Base-by-base conservation (phyloP, 2,329 filamentous ascomycete species). In the Lecanosticta acicola region DNA sequence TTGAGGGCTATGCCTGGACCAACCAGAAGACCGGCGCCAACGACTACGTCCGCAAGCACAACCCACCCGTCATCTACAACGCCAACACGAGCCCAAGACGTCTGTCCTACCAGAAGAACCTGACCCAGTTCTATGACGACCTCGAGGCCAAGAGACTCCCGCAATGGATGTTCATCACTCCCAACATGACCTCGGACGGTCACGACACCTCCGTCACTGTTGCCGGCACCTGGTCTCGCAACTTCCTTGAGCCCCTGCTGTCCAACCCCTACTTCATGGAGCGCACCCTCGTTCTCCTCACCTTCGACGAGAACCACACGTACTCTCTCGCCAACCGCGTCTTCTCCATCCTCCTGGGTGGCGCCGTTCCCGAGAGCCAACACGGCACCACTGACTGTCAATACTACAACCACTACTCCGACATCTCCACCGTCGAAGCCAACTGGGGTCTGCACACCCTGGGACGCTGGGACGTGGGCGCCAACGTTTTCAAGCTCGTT, bases 21-120 rank as follows among this genome's bases (percentile, higher is more conserved):
- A 87, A 88, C 66, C 79, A 80, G 53, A 51, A 78, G 55, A 85
- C 76, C 2, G 76, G 78, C 21, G 74, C 76, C 39, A 85, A 89
- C 59, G 80, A 84, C 68, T 93, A 93, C 62, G 85, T 91, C 5
- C 81, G 87, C 61, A 91, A 93, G 70, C 52, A 50, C 51, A 88
- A 90, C 62, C 74, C 70, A 11, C 44, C 60, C 13, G 70, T 90
- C 46, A 71, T 84, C 44, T 87, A 79, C 67, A 76, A 88, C 62
- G 79, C 77, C 29, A 76, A 82, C 47, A 70, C 74, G 42, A 76
- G 74, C 40, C 65, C 73, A 20, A 72, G 79, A 16, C 81, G 85
- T 19, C 71, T 86, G 1, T 74, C 77, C 4, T 75, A 80, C 61
- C 83, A 86, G 66, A 91, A 91, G 75, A 89, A 87, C 68, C 71